Evolutionary conservation across 306 rosid species (phyloP).

Genomic region (Fagus crenata): DNA sequence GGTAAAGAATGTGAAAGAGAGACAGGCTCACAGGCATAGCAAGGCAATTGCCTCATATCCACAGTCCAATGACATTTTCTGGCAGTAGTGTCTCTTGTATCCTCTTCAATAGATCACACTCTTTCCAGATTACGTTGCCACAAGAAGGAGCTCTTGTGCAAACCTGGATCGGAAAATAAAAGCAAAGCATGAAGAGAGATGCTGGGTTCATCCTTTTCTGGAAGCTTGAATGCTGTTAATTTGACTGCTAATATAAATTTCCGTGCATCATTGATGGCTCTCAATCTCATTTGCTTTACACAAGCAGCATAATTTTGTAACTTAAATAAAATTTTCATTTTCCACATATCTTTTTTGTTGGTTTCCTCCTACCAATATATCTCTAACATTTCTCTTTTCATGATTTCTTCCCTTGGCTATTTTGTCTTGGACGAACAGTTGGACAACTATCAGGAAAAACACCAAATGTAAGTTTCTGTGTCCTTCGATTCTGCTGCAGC

Average conservation of each 20-base stretch:
- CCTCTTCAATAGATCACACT: neutral
- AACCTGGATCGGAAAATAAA: neutral
- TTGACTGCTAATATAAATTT: neutral
- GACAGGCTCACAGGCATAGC: neutral
- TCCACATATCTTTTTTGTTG: constrained; percentile 6
- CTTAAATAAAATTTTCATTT: neutral
- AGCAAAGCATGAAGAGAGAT: neutral
- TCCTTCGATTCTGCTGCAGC: constrained; percentile 1
- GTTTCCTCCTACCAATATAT: constrained; percentile 17
- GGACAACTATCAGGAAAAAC: constrained; percentile 69
- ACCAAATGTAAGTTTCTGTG: constrained; percentile 65
- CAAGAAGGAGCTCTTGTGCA: neutral
- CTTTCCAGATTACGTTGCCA: neutral
- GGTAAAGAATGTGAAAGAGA: neutral
- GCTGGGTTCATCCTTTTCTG: neutral
- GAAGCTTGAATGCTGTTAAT: neutral
- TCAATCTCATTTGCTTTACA: too few relatives aligned
- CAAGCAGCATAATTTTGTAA: too few relatives aligned
- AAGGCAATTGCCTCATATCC: neutral
- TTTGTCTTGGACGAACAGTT: constrained; percentile 31
- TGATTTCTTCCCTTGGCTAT: constrained; percentile 28
- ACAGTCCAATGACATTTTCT: neutral
- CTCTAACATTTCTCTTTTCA: constrained; percentile 19
- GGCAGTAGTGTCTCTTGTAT: neutral
- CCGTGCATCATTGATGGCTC: too few relatives aligned